Conservation (phyloP, 805 yeast genomes). For the Yarrowia porcina region DNA sequence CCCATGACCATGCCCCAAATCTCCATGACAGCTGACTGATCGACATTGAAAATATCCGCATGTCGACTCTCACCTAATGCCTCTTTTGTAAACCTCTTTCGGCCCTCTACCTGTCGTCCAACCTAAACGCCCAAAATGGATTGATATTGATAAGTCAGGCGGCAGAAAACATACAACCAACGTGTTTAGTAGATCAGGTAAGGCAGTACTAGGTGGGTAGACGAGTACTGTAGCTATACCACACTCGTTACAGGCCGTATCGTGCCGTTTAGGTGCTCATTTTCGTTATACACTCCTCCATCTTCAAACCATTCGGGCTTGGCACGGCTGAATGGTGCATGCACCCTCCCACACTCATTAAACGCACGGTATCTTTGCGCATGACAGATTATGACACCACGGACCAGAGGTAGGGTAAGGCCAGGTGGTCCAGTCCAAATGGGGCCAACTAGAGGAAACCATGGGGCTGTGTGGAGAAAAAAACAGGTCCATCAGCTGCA, state of each 20-base stretch:
- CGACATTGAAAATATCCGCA: not conserved
- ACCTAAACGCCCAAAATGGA: constrained; percentile 4
- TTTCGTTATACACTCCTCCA: too few species aligned
- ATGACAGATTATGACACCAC: constrained; percentile 12
- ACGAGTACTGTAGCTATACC: too few species aligned
- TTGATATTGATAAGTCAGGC: not conserved
- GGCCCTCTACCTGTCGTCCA: not conserved
- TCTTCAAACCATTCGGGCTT: too few species aligned
- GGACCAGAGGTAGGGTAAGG: not conserved
- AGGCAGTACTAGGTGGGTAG: too few species aligned
- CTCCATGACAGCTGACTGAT: too few species aligned
- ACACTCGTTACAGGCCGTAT: too few species aligned
- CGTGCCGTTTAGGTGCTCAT: too few species aligned
- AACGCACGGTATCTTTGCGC: not conserved
- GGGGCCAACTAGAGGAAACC: not conserved
- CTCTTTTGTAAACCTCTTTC: not conserved
- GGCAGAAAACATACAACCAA: too few species aligned
- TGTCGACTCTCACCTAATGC: not conserved
- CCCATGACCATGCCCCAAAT: too few species aligned
- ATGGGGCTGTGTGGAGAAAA: not conserved
- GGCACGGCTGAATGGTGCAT: constrained; percentile 8
- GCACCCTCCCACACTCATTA: not conserved
- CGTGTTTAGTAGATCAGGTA: too few species aligned
- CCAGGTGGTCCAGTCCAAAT: not conserved
- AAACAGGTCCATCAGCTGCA: not conserved